Evolutionary conservation across 2,329 filamentous ascomycete genomes (phyloP), one percentile per base, ranked within the genome.

Genomic region (Botrytis deweyae): DNA sequence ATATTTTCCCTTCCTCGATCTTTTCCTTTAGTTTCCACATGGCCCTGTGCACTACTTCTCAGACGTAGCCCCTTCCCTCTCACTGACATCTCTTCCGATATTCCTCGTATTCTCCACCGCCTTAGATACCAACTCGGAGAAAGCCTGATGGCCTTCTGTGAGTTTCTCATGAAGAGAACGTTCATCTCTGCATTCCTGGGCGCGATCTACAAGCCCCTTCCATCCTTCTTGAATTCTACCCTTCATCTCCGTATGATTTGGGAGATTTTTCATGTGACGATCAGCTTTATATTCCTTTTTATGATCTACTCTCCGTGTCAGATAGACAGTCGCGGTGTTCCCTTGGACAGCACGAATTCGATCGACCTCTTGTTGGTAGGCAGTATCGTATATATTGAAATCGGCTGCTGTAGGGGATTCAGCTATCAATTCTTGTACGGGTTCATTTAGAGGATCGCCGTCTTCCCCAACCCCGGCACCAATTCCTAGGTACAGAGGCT

Each of bases 381-480:
- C 95, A 0, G 88, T 89, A 81, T 97, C 93, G 81, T 97, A 98
- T 74, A 98, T 91, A 80, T 96, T 91, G 78, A 93, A 93, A 75
- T 97, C 94, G 9, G 93, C 92, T 1, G 91, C 92, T 0, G 91
- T 91, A 4, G 95, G 95, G 1, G 93, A 97, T 82, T 97, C 94
- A 44, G 93, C 93, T 59, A 97, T 90, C 7, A 91, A 81, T 36
- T 87, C 82, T 55, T 77, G 73, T 4, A 82, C 82, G 22, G 82
- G 74, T 25, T 75, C 74, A 20, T 81, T 83, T 10, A 79, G 49
- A 9, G 81, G 77, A n/a, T 81, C 78, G 29, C 85, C 85, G 29
- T 85, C 85, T 75, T 88, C 85, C 40, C 82, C 81, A 4, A 87
- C 85, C 63, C 91, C 90, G 0, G 90, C 89, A 25, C 94, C 94